phyloP scores from a whole-genome alignment of 176 grass and related monocot genomes.

The Phoenix dactylifera region DNA sequence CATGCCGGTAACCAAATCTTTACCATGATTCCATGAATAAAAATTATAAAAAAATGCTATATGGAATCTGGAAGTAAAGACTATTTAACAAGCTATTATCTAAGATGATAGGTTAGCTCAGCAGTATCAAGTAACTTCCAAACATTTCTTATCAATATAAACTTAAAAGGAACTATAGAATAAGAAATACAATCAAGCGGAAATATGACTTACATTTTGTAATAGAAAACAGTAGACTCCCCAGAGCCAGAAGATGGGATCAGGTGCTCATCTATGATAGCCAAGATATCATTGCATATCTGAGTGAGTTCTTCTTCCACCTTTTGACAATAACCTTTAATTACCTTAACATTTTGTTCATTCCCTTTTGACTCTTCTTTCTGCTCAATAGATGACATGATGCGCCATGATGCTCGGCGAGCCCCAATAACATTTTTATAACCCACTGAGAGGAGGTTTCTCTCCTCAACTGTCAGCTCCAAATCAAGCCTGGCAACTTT shows the following conservation, averaged over 20 bases:
- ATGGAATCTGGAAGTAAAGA: no score
- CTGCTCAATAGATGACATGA: slow-evolving; percentile 24
- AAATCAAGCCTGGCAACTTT: slow-evolving; percentile 20
- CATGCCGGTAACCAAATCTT: no score
- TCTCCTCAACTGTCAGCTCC: slow-evolving; percentile 28
- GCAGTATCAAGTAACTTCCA: no score
- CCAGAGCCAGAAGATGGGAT: slow-evolving; percentile 6
- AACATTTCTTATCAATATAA: no score
- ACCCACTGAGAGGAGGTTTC: slow-evolving; percentile 30
- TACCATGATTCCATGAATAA: no score
- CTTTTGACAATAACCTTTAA: slow-evolving; percentile 24
- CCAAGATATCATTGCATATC: slow-evolving; percentile 29
- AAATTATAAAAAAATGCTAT: no score
- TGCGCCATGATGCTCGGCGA: slow-evolving; percentile 26
- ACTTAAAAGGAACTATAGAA: no score
- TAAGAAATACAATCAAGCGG: no score
- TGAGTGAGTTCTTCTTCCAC: slow-evolving; percentile 21
- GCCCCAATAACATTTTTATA: slow-evolving; percentile 33
- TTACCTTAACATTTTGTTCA: slow-evolving; percentile 12
- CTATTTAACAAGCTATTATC: no score
- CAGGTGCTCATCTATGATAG: slow-evolving; percentile 28
- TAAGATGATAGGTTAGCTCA: no score
- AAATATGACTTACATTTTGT: slow-evolving; percentile 30
- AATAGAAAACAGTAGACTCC: slow-evolving; percentile 28
- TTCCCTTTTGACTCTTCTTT: slow-evolving; percentile 30